Base-by-base conservation (phyloP, 1,139 yeast species). In the Trichomonascaceae sp. region DNA sequence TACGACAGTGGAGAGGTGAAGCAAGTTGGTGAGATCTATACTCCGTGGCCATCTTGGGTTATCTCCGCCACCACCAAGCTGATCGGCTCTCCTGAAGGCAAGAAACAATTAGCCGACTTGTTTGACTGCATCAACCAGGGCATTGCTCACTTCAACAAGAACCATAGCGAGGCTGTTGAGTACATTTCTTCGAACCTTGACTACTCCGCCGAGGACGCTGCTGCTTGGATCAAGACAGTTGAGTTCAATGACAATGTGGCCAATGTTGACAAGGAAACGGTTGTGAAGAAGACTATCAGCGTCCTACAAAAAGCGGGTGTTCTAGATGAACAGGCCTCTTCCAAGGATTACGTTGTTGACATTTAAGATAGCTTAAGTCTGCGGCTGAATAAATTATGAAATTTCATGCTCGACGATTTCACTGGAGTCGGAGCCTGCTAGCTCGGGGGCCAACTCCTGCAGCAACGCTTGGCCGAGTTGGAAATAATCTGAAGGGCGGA, bases 11-110 rank as follows among this genome's bases (percentile, higher is more conserved):
- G 72, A 13, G 95, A 84, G 48, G 76, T 85, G 58, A 81, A 79
- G 55, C 65, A 71, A 46, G 74, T 85, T 42, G 96, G 95, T 8
- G 82, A 79, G 45, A 82, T 85, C 36, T 80, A 79, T 56, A 85
- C 96, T 0, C 96, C 96, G 6, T 85, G 96, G 96, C 89, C 96
- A 5, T 80, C 93, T 1, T 85, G 95, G 95, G 87, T 82, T 13
- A 65, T 84, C 33, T 71, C 76, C 16, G 74, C 74, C 9, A 51
- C 65, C 33, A 50, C 63, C 3, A 60, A 62, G 17, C 42, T 66
- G 4, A 49, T 46, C 3, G 48, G 43, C 4, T 30, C 45, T 16
- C 48, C 57, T 13, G 49, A 40, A 2, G 46, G 48, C 8, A 47
- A 50, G 13, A 40, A 40, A 8, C 55, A 52, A 4, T 45, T 75